These are phyloP conservation scores for Cichorium intybus DNA, from an alignment of 140 eudicot genomes.

Conservation along the genomic window DNA sequence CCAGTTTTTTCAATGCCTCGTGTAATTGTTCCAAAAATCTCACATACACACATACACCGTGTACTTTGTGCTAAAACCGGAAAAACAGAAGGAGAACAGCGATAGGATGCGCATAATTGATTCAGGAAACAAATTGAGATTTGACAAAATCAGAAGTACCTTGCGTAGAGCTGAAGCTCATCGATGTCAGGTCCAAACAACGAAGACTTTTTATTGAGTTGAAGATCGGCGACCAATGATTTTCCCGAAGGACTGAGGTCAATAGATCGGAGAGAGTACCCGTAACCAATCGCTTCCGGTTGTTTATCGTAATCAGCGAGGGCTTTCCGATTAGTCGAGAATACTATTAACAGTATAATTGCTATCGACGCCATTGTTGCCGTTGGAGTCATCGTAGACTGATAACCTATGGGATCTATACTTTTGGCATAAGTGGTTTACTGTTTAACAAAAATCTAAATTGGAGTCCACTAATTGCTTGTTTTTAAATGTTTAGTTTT, in stretches of 20 bases:
- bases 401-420: neutral
- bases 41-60: too few species aligned
- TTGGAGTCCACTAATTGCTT: neutral
- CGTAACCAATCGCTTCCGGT: slow-evolving; percentile 36
- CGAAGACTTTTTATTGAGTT: slow-evolving; percentile 40
- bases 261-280: slow-evolving; percentile 41
- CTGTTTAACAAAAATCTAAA: neutral
- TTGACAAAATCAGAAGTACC: slow-evolving; percentile 26
- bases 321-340: neutral
- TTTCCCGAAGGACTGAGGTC: slow-evolving; percentile 18
- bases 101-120: neutral
- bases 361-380: slow-evolving; percentile 18
- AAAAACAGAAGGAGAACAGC: neutral
- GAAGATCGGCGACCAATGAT: slow-evolving; percentile 45
- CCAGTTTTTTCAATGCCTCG: too few species aligned
- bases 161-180: slow-evolving; percentile 46
- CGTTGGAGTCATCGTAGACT: neutral
- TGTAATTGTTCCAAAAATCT: too few species aligned
- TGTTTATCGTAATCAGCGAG: neutral
- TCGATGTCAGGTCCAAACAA: slow-evolving; percentile 59
- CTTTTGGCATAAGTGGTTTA: too few species aligned
- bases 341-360: slow-evolving; percentile 4
- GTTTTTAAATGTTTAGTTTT: slow-evolving; percentile 1
- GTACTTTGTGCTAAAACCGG: neutral
- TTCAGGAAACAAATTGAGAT: neutral